A percentile compares a stretch with the other conserved stretches of the same genome.
phyloP scores from a whole-genome alignment of 2,329 filamentous ascomycete species.

The Metarhizium brunneum region DNA sequence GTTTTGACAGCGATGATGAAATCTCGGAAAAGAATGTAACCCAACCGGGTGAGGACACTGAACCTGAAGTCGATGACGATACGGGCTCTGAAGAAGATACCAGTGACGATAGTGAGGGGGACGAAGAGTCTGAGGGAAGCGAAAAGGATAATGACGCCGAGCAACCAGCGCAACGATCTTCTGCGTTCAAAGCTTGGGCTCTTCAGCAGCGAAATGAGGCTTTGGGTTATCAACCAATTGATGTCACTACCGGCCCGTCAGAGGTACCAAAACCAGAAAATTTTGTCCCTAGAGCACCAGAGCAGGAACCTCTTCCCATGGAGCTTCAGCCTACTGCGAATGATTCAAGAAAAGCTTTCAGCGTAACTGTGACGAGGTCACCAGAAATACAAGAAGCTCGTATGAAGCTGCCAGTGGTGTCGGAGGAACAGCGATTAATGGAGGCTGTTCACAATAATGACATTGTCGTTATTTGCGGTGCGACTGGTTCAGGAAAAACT shows the following conservation, averaged over 20 bases:
- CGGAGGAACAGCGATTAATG: slow-evolving; percentile 96
- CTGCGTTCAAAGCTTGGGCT: slow-evolving; percentile 91
- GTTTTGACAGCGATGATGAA: slow-evolving; percentile 44
- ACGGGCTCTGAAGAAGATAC: slow-evolving; percentile 15
- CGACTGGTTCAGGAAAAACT: slow-evolving; percentile 94
- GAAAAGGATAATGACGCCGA: slow-evolving; percentile 16
- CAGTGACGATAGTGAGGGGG: slow-evolving; percentile 15
- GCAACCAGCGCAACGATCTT: slow-evolving; percentile 27
- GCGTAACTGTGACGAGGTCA: slow-evolving; percentile 60
- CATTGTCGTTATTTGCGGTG: slow-evolving; percentile 84
- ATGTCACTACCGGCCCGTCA: slow-evolving; percentile 30
- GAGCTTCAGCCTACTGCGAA: slow-evolving; percentile 55
- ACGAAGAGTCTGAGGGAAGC: slow-evolving; percentile 19
- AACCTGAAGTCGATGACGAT: slow-evolving; percentile 10
- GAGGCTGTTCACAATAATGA: slow-evolving; percentile 91
- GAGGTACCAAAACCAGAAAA: slow-evolving; percentile 48
- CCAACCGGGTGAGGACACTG: slow-evolving; percentile 11
- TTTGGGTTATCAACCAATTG: slow-evolving; percentile 52
- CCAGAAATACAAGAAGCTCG: slow-evolving; percentile 70
- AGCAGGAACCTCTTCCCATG: slow-evolving; percentile 60
- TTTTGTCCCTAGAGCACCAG: slow-evolving; percentile 58
- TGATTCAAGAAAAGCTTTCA: slow-evolving; percentile 61
- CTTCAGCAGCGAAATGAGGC: slow-evolving; percentile 76
- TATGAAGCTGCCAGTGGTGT: slow-evolving; percentile 77
- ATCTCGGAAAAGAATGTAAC: background rate